Evolutionary conservation across 2,329 filamentous ascomycete genomes (phyloP).

Genomic region (Xylaria sp.): DNA sequence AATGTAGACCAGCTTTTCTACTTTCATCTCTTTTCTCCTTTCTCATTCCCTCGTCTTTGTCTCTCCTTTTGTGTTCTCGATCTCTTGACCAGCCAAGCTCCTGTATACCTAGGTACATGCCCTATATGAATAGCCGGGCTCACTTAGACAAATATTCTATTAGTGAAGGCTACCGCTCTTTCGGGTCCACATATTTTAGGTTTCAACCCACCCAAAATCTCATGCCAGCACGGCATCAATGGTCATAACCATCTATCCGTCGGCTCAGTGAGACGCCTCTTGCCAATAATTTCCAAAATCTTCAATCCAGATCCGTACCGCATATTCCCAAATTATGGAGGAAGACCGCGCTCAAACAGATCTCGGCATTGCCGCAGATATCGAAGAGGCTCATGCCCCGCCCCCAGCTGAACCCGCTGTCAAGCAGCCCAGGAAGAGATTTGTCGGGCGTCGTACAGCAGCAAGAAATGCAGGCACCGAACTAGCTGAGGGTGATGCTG

Average conservation of each 20-base stretch:
- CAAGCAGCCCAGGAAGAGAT: conserved; percentile 87
- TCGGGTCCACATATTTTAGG: conserved; percentile 12
- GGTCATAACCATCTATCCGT: not conserved
- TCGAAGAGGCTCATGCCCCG: conserved; percentile 57
- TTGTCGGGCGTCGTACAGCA: conserved; percentile 79
- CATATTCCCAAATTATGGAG: conserved; percentile 62
- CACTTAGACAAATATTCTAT: not conserved
- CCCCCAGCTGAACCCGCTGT: conserved; percentile 36
- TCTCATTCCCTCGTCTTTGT: too few species aligned
- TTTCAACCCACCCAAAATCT: conserved; percentile 8
- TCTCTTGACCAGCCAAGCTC: too few species aligned
- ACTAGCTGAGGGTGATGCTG: conserved; percentile 60
- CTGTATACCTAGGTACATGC: not conserved
- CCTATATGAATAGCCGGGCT: not conserved
- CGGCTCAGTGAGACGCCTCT: not conserved
- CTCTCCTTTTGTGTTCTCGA: too few species aligned
- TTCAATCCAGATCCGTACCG: not conserved
- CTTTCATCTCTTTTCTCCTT: too few species aligned
- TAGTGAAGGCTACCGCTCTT: not conserved
- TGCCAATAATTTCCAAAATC: not conserved
- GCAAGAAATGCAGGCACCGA: conserved; percentile 48
- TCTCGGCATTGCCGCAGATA: conserved; percentile 71
- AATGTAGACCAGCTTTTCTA: too few species aligned
- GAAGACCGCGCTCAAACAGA: conserved; percentile 74
- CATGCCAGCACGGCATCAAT: not conserved